These are phyloP conservation scores for Cryphonectria japonica DNA, from an alignment of 2,329 filamentous ascomycete genomes.

Conservation along the genomic window DNA sequence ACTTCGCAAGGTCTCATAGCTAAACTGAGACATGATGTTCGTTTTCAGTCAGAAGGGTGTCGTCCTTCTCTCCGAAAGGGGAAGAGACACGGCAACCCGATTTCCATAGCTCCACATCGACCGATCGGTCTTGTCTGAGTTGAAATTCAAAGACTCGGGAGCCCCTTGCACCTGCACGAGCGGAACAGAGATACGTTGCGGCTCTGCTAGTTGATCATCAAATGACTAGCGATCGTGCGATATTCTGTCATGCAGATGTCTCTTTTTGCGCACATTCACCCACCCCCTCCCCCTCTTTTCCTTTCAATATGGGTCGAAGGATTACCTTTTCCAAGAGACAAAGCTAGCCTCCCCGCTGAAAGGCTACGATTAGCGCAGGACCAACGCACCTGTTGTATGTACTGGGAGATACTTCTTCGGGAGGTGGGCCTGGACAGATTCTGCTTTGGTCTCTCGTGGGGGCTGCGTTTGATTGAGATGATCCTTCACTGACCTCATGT, in stretches of 20 bases:
- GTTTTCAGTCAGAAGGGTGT: constrained; percentile 2
- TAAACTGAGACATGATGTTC: constrained; percentile 27
- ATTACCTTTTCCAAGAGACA: neutral
- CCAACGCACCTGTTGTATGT: neutral
- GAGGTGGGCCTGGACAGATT: neutral
- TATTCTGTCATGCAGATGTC: constrained; percentile 2
- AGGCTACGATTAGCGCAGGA: neutral
- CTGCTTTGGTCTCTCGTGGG: neutral
- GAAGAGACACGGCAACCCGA: constrained; percentile 3
- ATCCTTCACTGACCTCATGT: constrained; percentile 24
- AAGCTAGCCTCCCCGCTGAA: neutral
- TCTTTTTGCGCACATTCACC: constrained; percentile 2
- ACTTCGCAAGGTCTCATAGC: constrained; percentile 19
- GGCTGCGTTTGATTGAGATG: constrained; percentile 9
- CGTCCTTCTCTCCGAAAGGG: constrained; percentile 6
- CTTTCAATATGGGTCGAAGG: neutral
- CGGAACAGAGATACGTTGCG: constrained; percentile 11
- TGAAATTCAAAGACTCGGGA: neutral
- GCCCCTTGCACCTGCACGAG: constrained; percentile 1
- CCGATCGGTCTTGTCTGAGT: constrained; percentile 12
- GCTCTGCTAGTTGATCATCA: constrained; percentile 13
- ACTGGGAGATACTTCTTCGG: neutral
- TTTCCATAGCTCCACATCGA: neutral
- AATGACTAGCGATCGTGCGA: constrained; percentile 5
- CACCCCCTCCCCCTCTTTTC: too few species aligned